A percentile compares a stretch with the other conserved stretches of the same genome.
Conservation (phyloP, 805 yeast genomes). For the Metschnikowia bowlesiae region DNA sequence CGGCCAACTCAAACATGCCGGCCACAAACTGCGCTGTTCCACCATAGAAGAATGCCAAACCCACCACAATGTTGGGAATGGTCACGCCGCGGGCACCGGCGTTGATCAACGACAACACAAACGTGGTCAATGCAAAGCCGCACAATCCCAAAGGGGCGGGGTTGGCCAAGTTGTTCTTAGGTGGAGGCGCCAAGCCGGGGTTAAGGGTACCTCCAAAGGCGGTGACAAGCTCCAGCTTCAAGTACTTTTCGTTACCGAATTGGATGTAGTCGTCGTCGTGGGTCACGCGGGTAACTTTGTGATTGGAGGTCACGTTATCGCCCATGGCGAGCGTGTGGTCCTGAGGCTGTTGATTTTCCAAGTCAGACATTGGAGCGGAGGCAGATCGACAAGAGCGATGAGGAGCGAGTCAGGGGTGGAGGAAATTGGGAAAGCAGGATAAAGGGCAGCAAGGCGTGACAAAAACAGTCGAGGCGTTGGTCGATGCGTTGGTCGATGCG, state of each 20-base stretch:
- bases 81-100: conserved; percentile 65
- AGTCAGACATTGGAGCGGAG: conserved; percentile 23
- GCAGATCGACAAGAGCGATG: no score
- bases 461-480: no score
- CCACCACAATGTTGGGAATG: conserved; percentile 57
- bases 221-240: conserved; percentile 48
- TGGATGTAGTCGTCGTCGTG: conserved; percentile 60
- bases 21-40: conserved; percentile 69
- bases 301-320: not conserved
- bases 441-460: no score
- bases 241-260: conserved; percentile 69
- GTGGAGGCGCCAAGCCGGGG: conserved; percentile 53
- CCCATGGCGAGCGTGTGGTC: conserved; percentile 21
- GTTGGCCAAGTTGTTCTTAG: conserved; percentile 49
- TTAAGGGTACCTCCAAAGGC: conserved; percentile 85
- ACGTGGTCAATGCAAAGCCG: conserved; percentile 66
- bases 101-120: conserved; percentile 60
- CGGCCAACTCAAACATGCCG: conserved; percentile 72
- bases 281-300: conserved; percentile 26
- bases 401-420: no score
- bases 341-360: conserved; percentile 34
- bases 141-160: conserved; percentile 75
- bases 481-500: no score
- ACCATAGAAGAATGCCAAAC: conserved; percentile 67
- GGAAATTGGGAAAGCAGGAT: no score